phyloP scores from a whole-genome alignment of 2,329 filamentous ascomycete species.

The Penicillium sp. region DNA sequence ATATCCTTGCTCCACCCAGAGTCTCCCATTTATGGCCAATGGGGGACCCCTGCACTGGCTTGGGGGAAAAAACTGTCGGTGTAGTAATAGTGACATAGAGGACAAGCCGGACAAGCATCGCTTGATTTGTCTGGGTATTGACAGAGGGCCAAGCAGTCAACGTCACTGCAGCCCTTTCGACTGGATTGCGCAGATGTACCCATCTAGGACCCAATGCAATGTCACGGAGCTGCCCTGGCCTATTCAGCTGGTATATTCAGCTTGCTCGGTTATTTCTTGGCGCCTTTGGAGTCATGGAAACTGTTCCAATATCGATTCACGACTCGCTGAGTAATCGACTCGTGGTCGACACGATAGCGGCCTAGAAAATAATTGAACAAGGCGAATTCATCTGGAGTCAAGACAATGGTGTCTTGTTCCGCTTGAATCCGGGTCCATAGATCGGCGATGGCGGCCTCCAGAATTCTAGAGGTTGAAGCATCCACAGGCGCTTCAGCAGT shows the following conservation, averaged over 20 bases:
- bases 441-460: slow-evolving; percentile 63
- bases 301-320: slow-evolving; percentile 60
- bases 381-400: slow-evolving; percentile 75
- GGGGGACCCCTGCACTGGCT: neutral
- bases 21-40: neutral
- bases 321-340: slow-evolving; percentile 48
- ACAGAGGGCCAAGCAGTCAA: neutral
- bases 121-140: neutral
- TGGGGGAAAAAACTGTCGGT: slow-evolving; percentile 1
- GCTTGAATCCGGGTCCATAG: slow-evolving; percentile 69
- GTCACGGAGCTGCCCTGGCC: neutral
- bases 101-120: neutral
- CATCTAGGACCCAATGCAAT: neutral
- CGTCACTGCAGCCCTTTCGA: neutral
- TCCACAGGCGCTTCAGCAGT: slow-evolving; percentile 68
- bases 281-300: slow-evolving; percentile 27
- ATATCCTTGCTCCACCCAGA: neutral
- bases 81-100: slow-evolving; percentile 6
- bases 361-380: slow-evolving; percentile 82
- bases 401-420: slow-evolving; percentile 67
- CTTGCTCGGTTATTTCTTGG: slow-evolving; percentile 21
- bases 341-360: slow-evolving; percentile 57
- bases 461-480: slow-evolving; percentile 60
- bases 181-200: neutral
- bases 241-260: neutral